Conservation (phyloP, 441 rosid genomes). For the Arabidopsis hybrid region DNA sequence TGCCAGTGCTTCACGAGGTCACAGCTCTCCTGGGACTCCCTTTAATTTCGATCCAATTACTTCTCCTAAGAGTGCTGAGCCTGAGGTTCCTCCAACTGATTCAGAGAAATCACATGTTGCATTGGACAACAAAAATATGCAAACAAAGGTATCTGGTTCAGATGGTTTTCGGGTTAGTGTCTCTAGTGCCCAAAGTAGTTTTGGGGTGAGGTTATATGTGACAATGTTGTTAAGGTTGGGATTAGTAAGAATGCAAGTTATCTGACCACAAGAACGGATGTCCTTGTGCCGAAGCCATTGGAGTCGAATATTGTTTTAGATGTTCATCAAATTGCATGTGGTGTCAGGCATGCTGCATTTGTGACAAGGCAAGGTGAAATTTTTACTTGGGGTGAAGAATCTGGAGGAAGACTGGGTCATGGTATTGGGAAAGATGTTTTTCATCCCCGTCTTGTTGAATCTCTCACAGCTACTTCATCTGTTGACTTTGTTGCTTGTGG, state of each 20-base stretch:
- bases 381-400: conserved; percentile 99
- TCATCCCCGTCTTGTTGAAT: conserved; percentile 84
- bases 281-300: conserved; percentile 85
- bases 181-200: conserved; percentile 96
- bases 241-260: conserved; percentile 68
- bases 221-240: conserved; percentile 74
- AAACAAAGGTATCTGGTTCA: conserved; percentile 79
- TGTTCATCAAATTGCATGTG: conserved; percentile 93
- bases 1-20: conserved; percentile 65
- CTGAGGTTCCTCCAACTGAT: conserved; percentile 63
- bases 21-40: conserved; percentile 81
- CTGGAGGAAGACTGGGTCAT: conserved; percentile 96
- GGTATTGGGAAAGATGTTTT: conserved; percentile 82
- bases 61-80: conserved; percentile 67
- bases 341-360: conserved; percentile 89
- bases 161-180: conserved; percentile 96
- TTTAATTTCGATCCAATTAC: conserved; percentile 57
- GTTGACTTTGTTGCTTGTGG: conserved; percentile 96
- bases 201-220: conserved; percentile 95
- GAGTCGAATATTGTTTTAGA: conserved; percentile 90
- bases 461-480: conserved; percentile 60
- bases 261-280: conserved; percentile 73
- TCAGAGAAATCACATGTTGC: conserved; percentile 86
- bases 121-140: conserved; percentile 82
- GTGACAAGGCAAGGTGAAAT: conserved; percentile 95